phyloP scores from a whole-genome alignment of 2,329 filamentous ascomycete genomes.

The Herpotrichia juniperi region DNA sequence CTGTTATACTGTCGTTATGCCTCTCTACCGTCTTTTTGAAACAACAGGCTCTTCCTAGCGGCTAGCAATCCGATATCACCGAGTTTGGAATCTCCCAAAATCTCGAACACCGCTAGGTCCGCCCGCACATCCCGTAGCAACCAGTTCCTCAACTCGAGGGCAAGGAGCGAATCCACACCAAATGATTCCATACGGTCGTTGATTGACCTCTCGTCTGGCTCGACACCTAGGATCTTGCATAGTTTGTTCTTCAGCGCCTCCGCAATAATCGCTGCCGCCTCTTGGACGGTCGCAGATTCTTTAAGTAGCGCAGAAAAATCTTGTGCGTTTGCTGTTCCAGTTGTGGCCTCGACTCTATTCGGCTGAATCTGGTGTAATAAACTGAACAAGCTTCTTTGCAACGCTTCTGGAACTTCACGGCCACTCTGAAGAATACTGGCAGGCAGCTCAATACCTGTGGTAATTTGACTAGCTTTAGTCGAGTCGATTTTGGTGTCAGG shows the following conservation, averaged over 20 bases:
- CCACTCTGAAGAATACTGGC: neutral
- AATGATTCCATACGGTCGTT: neutral
- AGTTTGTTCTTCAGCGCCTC: neutral
- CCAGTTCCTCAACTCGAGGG: constrained; percentile 4
- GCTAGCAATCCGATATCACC: neutral
- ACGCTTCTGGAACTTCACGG: neutral
- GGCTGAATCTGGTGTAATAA: constrained; percentile 1
- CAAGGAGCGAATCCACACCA: constrained; percentile 5
- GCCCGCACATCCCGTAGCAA: neutral
- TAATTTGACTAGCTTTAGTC: neutral
- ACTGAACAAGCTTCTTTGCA: neutral
- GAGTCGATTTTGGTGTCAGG: neutral
- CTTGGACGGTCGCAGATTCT: neutral
- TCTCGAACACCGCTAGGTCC: constrained; percentile 1
- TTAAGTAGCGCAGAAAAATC: neutral
- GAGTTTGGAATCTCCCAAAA: constrained; percentile 2
- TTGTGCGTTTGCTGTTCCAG: neutral
- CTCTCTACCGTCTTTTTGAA: neutral
- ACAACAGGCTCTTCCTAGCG: neutral
- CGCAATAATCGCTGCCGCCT: neutral
- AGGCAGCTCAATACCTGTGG: neutral
- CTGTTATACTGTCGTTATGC: neutral
- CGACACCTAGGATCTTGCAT: neutral
- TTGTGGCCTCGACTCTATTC: neutral
- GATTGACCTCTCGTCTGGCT: neutral